Evolutionary conservation across 768 basidiomycete species (phyloP).

Genomic region (Tricholoma furcatifolium): DNA sequence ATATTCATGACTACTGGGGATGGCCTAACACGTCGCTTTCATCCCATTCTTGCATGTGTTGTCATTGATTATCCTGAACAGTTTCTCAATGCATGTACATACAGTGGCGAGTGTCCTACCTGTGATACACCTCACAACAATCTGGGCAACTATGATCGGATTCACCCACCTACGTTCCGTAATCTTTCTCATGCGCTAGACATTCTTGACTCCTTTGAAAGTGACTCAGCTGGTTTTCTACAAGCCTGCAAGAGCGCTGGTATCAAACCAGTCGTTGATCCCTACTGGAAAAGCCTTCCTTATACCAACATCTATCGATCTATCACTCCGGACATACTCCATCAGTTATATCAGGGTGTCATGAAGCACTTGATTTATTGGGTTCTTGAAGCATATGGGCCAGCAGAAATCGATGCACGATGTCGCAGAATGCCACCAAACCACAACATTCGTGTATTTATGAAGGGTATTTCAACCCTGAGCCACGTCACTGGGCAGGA

Average conservation of each 20-base stretch:
- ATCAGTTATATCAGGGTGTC: slow-evolving; percentile 34
- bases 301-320: slow-evolving; percentile 24
- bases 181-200: slow-evolving; percentile 14
- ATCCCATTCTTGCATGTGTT: slow-evolving; percentile 35
- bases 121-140: slow-evolving; percentile 19
- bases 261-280: slow-evolving; percentile 23
- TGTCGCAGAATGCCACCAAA: slow-evolving; percentile 31
- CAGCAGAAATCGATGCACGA: slow-evolving; percentile 34
- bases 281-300: slow-evolving; percentile 26
- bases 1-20: slow-evolving; percentile 30
- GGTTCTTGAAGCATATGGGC: slow-evolving; percentile 22
- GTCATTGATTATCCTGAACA: slow-evolving; percentile 46
- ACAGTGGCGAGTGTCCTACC: slow-evolving; percentile 25
- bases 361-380: slow-evolving; percentile 32
- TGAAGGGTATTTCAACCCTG: slow-evolving; percentile 33
- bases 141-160: slow-evolving; percentile 15
- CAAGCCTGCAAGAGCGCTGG: slow-evolving; percentile 13
- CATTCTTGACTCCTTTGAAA: slow-evolving; percentile 20
- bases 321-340: slow-evolving; percentile 31
- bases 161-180: slow-evolving; percentile 7
- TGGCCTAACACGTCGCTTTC: slow-evolving; percentile 24
- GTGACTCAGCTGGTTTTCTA: slow-evolving; percentile 9
- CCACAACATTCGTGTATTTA: slow-evolving; percentile 31
- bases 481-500: slow-evolving; percentile 33
- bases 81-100: slow-evolving; percentile 29